Base-by-base conservation (phyloP, 2,329 filamentous ascomycete genomes). In the Gyromitra esculenta region DNA sequence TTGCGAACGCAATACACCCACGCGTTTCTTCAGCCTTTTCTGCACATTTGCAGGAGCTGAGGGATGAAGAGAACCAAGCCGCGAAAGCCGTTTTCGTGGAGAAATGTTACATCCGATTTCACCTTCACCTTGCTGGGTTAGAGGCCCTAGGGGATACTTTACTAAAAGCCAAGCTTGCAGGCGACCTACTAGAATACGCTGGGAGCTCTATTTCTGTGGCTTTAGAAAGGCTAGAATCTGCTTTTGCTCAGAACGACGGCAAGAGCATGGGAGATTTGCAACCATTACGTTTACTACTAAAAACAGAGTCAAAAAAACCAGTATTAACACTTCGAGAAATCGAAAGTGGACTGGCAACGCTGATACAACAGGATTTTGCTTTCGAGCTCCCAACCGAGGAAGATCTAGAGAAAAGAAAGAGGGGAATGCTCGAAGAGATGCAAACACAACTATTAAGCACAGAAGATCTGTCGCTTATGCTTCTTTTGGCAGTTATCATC, bases 401-500 rank as follows among this genome's bases (percentile, higher is more conserved):
- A 45, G 54, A 76, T 9, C 11, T 78, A 7, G 56, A 52, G 35
- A 63, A 73, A 35, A 78, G 78, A 63, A 79, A 78, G 57, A 62
- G 43, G 64, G 69, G 74, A 65, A 80, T 80, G 66, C 69, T 79
- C 62, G 73, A 69, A 25, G 80, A 80, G 64, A 79, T 81, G 45
- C 77, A 78, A 48, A 48, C 71, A 13, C 77, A 79, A 59, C 70
- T 80, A 8, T 76, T 77, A 25, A 79, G 59, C 39, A 69, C 79
- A 18, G 75, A 73, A 18, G 79, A 80, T 50, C 70, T 64, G 39
- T 80, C 79, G 0, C 45, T 81, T 50, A 78, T 78, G 67, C 73
- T 81, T 64, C 74, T 80, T 67, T 75, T 80, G 35, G 77, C 71
- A 59, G 73, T 80, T 69, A 78, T 79, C 67, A 75, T 81, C 73